These are phyloP conservation scores for Avena atlantica DNA, from an alignment of 176 grass and related monocot species.

Conservation along the genomic window DNA sequence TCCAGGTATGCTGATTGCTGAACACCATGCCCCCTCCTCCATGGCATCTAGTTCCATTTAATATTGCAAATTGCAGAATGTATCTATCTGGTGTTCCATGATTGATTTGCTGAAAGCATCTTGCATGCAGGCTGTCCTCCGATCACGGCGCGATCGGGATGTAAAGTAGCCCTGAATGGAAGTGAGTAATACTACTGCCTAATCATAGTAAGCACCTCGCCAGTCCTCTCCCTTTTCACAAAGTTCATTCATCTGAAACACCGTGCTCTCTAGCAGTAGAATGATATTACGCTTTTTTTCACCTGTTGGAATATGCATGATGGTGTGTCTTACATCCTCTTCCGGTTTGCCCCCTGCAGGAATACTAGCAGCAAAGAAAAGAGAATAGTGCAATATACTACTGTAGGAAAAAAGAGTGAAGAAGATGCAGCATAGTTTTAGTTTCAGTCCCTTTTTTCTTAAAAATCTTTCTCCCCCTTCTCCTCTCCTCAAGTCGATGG, in stretches of 20 bases:
- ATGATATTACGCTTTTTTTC: slow-evolving; percentile 38
- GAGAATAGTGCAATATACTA: slow-evolving; percentile 58
- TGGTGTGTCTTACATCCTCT: slow-evolving; percentile 39
- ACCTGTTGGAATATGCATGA: slow-evolving; percentile 34
- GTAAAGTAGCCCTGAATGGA: slow-evolving; percentile 64
- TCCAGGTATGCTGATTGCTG: slow-evolving; percentile 55
- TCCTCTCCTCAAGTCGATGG: slow-evolving; percentile 18
- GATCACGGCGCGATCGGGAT: slow-evolving; percentile 87
- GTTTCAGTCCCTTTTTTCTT: slow-evolving; percentile 27
- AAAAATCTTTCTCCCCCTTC: neutral
- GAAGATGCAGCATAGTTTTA: slow-evolving; percentile 63
- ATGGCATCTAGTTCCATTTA: neutral
- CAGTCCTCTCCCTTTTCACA: slow-evolving; percentile 13
- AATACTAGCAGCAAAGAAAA: slow-evolving; percentile 74
- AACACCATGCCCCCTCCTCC: neutral
- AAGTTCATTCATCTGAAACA: slow-evolving; percentile 1
- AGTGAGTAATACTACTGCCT: slow-evolving; percentile 61
- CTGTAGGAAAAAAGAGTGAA: slow-evolving; percentile 56
- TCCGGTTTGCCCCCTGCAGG: slow-evolving; percentile 43
- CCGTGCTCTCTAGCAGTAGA: slow-evolving; percentile 32
- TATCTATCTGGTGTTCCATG: neutral
- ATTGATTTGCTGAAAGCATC: slow-evolving; percentile 40
- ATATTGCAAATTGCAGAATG: neutral
- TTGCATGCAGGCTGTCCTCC: slow-evolving; percentile 75
- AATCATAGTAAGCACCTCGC: slow-evolving; percentile 81